Evolutionary conservation across 2,329 filamentous ascomycete species (phyloP).

Genomic region (Trichophyton equinum): DNA sequence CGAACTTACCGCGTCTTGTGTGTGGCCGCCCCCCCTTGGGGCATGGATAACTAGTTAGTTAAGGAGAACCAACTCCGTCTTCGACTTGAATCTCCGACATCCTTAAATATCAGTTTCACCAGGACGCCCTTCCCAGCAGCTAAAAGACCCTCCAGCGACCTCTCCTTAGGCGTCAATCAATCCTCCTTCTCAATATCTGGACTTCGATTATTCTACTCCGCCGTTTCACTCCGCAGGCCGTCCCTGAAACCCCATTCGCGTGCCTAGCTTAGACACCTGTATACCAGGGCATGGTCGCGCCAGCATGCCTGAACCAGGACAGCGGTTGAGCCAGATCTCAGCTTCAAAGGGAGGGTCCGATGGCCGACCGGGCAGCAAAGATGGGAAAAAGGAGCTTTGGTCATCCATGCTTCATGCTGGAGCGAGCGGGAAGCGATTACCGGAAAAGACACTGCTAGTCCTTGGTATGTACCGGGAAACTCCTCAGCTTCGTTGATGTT

Average conservation of each 20-base stretch:
- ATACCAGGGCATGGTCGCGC: conserved; percentile 2
- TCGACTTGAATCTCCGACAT: not conserved
- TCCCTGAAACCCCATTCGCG: not conserved
- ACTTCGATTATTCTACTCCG: not conserved
- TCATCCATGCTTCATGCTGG: conserved; percentile 83
- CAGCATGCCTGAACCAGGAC: conserved; percentile 25
- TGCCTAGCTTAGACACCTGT: not conserved
- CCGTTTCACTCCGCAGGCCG: not conserved
- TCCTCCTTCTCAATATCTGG: too few species aligned
- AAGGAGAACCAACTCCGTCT: not conserved
- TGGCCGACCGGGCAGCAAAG: conserved; percentile 43
- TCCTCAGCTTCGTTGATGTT: not conserved
- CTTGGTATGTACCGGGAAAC: conserved; percentile 47
- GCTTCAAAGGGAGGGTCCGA: conserved; percentile 21
- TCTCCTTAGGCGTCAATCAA: not conserved
- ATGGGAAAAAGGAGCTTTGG: conserved; percentile 78
- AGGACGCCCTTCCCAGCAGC: not conserved
- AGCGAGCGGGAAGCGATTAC: conserved; percentile 76
- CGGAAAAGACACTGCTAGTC: conserved; percentile 82
- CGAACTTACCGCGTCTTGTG: not conserved
- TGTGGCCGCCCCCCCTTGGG: not conserved
- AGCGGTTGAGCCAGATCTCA: conserved; percentile 26
- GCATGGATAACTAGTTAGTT: not conserved
- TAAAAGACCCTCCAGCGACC: not conserved
- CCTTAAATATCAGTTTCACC: not conserved